Evolutionary conservation across 1,139 yeast genomes (phyloP).

Genomic region (Candida frijolesensis): DNA sequence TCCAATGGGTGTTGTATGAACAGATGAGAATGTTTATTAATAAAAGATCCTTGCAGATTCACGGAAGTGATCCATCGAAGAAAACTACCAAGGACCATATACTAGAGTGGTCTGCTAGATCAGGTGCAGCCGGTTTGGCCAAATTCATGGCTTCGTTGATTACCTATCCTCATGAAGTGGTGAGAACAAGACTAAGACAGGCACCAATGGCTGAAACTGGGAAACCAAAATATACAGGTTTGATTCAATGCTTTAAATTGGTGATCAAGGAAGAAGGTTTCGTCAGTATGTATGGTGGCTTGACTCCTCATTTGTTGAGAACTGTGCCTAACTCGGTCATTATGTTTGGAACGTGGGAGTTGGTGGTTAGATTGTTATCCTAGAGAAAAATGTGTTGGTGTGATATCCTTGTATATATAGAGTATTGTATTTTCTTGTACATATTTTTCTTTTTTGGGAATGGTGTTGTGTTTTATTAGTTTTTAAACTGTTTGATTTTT

Average conservation of each 20-base stretch:
- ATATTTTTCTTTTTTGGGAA: not conserved
- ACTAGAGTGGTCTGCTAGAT: constrained; percentile 91
- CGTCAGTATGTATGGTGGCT: constrained; percentile 93
- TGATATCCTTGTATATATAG: constrained; percentile 8
- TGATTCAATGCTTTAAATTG: constrained; percentile 81
- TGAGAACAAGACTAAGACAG: constrained; percentile 92
- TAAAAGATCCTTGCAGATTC: constrained; percentile 53
- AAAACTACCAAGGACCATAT: constrained; percentile 64
- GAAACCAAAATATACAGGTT: constrained; percentile 83
- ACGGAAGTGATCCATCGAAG: constrained; percentile 41
- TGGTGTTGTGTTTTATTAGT: constrained; percentile 2
- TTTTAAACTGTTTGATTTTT: not conserved
- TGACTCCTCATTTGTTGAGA: constrained; percentile 93
- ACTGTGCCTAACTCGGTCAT: constrained; percentile 98
- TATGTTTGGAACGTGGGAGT: constrained; percentile 99
- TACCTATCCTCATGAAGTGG: constrained; percentile 97
- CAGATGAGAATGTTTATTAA: constrained; percentile 81
- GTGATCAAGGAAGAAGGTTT: constrained; percentile 91
- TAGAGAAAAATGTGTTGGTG: constrained; percentile 11
- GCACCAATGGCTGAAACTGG: constrained; percentile 81
- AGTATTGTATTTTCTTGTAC: not conserved
- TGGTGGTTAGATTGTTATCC: constrained; percentile 73
- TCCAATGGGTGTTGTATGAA: constrained; percentile 97
- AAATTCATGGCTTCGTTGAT: constrained; percentile 89
- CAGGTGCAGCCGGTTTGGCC: constrained; percentile 98